Evolutionary conservation across 169 alveolate species (phyloP), one percentile per base, ranked within the genome.

Genomic region (Cryptosporidium ryanae): DNA sequence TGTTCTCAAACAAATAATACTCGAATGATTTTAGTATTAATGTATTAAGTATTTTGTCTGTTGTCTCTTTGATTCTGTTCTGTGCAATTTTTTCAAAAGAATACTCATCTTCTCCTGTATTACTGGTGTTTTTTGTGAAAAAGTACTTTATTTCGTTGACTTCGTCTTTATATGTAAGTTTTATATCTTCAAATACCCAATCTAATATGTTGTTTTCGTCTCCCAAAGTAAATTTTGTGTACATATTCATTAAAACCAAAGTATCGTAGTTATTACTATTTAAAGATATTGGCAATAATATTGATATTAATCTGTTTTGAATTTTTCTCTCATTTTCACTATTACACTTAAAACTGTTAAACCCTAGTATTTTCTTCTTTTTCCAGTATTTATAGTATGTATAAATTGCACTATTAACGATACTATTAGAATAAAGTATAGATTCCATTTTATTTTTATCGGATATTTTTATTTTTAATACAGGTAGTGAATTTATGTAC

Each of bases 21-120:
- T 66, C 82, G 15, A 66, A 23, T 66, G 82, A 66, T 25, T 66
- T 46, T n/a, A 66, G 8, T 66, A 66, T 46, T 21, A 66, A 48
- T 1, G 21, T 34, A 48, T 46, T 43, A 18, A 66, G 46, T 10
- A 43, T 54, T 12, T 21, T 25, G 13, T 48, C 46, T 21, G 49
- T 66, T 23, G 18, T 17, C 15, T 48, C 27, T 23, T 21, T 27
- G 21, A 18, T 66, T 44, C 10, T 44, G 21, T 44, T n/a, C 2
- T 65, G 7, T 0, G 2, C n/a, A n/a, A n/a, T 32, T 34, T 21
- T 12, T 44, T 10, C 64, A 5, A 44, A 1, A 66, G 49, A 23
- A 3, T 66, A 13, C 12, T 43, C 13, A 52, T 52, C 13, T 7
- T 52, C 27, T 5, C 27, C 12, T 52, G 5, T 52, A 52, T n/a